Base-by-base conservation (phyloP, 148 eudicot species). In the Bassia scoparia region DNA sequence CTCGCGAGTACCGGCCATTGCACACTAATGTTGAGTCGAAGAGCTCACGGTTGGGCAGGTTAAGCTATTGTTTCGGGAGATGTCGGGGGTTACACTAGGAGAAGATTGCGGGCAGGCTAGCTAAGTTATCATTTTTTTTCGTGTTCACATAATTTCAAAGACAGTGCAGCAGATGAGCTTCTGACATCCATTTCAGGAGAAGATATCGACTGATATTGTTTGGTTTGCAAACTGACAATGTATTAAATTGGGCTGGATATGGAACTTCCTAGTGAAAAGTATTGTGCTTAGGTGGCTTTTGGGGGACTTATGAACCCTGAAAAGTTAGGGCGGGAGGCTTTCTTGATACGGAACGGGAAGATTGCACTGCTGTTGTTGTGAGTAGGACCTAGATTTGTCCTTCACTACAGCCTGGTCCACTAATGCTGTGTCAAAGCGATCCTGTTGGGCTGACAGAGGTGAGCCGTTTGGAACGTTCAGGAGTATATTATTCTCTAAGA, bases 341-440 rank as follows among this genome's bases (percentile, higher is more conserved):
- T 82, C 84, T 93, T 52, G 86, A 79, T 31, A 68, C 78, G 54
- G 92, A 89, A 70, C 80, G 72, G 76, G 84, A 78, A n/a, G 85
- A 79, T 15, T 77, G 77, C 18, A 73, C 70, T 60, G 56, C 76
- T 30, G 72, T 82, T 58, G 68, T 90, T 29, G 80, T 93, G 90
- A 80, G 98, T 93, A 46, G 98, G 98, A 10, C 96, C 98, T 10
- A 83, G 98, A 68, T 79, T n/a, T 93, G 76, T 90, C 96, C 14
- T 93, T 93, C 71, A 93, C 96, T 16, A 93, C 96, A 31, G 96
- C 98, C 9, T 93, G 96, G 96, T 90, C 94, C 68, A 79, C 96
- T 20, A 93, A 93, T 83, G 96, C 98, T 60, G 93, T 93, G 31
- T 93, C 98, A 44, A 89, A 96, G 74, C 86, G 72, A 74, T 86